These are phyloP conservation scores for Coccinonectria pachysandricola DNA, from an alignment of 2,329 filamentous ascomycete genomes.

Conservation along the genomic window DNA sequence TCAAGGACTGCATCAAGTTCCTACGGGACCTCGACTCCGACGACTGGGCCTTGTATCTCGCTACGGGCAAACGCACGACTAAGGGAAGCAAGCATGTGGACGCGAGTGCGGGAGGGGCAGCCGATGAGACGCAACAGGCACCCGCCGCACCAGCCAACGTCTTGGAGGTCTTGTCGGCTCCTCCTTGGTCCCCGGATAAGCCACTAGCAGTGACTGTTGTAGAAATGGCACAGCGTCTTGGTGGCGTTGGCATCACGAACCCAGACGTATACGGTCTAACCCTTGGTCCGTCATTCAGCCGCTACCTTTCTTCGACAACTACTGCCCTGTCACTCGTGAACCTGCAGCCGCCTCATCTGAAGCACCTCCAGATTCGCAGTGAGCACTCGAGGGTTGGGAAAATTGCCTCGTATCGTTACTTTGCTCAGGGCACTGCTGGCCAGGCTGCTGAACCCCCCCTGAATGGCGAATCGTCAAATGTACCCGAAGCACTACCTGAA, in stretches of 20 bases:
- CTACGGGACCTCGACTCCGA: slow-evolving; percentile 43
- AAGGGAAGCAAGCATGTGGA: slow-evolving; percentile 18
- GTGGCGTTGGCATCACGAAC: slow-evolving; percentile 24
- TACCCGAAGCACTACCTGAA: background rate
- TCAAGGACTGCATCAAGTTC: slow-evolving; percentile 53
- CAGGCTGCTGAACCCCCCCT: background rate
- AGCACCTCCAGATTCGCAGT: slow-evolving; percentile 25
- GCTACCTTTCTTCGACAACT: slow-evolving; percentile 28
- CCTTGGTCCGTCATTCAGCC: slow-evolving; percentile 26
- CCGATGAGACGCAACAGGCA: slow-evolving; percentile 13
- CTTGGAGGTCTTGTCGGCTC: slow-evolving; percentile 15
- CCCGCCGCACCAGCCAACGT: slow-evolving; percentile 14
- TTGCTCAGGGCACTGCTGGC: slow-evolving; percentile 5
- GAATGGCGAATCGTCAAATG: background rate
- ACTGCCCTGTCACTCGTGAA: slow-evolving; percentile 22
- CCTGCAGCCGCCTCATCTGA: slow-evolving; percentile 23
- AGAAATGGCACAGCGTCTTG: slow-evolving; percentile 19
- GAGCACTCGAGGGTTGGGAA: slow-evolving; percentile 28
- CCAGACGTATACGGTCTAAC: slow-evolving; percentile 28
- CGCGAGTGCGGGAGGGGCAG: slow-evolving; percentile 10
- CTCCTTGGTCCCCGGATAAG: slow-evolving; percentile 25
- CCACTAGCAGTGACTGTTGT: slow-evolving; percentile 23
- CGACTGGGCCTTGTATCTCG: slow-evolving; percentile 46
- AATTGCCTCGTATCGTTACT: slow-evolving; percentile 27
- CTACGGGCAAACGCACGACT: slow-evolving; percentile 32